Conservation (phyloP, 1,284 basidiomycete species). For the Pseudozyma hubeiensis region DNA sequence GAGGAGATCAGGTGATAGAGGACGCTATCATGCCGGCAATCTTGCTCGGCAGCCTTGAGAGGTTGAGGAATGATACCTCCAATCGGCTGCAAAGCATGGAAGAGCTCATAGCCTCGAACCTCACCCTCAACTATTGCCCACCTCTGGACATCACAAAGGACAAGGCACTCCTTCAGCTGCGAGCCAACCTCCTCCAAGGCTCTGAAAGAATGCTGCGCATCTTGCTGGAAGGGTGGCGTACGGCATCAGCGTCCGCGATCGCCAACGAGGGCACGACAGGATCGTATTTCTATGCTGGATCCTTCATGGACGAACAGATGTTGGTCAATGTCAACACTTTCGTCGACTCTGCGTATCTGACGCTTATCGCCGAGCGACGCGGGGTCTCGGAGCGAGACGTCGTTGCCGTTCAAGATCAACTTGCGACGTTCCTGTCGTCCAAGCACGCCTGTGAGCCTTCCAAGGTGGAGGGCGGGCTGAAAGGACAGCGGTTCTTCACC, state of each 20-base stretch:
- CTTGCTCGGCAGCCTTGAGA: constrained; percentile 15
- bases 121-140: constrained; percentile 55
- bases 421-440: constrained; percentile 28
- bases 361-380: constrained; percentile 21
- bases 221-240: constrained; percentile 29
- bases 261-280: not conserved
- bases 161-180: constrained; percentile 22
- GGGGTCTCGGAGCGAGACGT: not conserved
- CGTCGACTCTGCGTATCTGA: constrained; percentile 33
- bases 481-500: constrained; percentile 11
- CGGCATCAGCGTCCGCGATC: constrained; percentile 3
- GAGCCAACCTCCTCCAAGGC: constrained; percentile 6
- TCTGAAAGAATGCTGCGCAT: constrained; percentile 46
- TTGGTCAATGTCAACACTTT: constrained; percentile 22
- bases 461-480: constrained; percentile 22
- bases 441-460: constrained; percentile 34
- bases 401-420: constrained; percentile 15
- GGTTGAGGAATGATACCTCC: constrained; percentile 4
- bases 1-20: not conserved
- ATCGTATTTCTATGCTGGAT: constrained; percentile 15
- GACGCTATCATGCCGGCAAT: constrained; percentile 34
- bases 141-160: constrained; percentile 33
- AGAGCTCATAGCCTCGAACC: constrained; percentile 28
- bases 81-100: constrained; percentile 26
- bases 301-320: constrained; percentile 44